Evolutionary conservation across 345 rosid species (phyloP), one percentile per base, ranked within the genome.

Genomic region (Eucalyptus caleyi): DNA sequence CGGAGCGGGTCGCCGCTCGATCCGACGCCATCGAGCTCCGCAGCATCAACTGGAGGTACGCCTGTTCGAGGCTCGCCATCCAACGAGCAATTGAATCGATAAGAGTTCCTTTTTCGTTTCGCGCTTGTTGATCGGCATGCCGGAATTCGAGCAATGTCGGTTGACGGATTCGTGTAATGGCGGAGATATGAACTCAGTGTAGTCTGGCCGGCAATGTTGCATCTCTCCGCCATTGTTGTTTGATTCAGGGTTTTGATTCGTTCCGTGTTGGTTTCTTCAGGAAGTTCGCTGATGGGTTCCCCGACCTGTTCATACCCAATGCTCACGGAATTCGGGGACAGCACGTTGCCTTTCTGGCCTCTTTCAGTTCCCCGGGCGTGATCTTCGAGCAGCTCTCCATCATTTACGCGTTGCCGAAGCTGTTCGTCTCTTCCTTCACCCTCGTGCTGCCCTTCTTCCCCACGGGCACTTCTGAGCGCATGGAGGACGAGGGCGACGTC

Each of bases 401-500:
- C 77, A 96, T 97, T 50, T 98, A 97, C 86, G 99, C 99, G 23
- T 93, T 97, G 89, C 99, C 99, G 3, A 98, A 98, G 90, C 92
- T 98, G 92, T 98, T 98, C 88, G 88, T 97, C 50, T 98, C 99
- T 18, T 98, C 99, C 1, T 97, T 98, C 89, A 98, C 99, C 15
- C 95, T 98, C 5, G 99, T 98, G 91, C 98, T 98, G 50, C 99
- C 99, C 0, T 98, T 98, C 88, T 98, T 98, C 87, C 99, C 99
- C 11, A 98, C 99, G 9, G 99, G 99, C 24, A 98, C 99, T 56
- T 98, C 97, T 2, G 99, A 98, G 94, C 95, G 99, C 40, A 98
- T 98, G 99, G 99, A 98, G 91, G 99, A 98, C 7, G 99, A 98
- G 91, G 99, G 99, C 56, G 99, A 97, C 86, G 97, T 96, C 12